These are phyloP conservation scores for Themeda triandra DNA, from an alignment of 176 grass and related monocot genomes.

Conservation along the genomic window DNA sequence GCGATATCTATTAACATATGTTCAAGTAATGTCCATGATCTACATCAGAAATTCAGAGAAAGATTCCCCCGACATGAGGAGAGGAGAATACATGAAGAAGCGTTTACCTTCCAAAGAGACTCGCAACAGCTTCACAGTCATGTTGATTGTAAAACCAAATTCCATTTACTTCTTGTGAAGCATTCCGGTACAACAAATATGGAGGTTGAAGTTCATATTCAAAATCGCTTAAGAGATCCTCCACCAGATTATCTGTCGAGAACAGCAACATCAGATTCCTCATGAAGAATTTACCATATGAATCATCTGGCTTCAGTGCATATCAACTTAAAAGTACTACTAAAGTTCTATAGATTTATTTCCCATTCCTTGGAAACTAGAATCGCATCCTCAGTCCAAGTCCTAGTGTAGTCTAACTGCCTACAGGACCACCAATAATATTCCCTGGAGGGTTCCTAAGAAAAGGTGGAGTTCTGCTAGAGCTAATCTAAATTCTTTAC, in stretches of 20 bases:
- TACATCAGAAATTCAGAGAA: background rate
- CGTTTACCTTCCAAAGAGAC: conserved; percentile 69
- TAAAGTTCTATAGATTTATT: background rate
- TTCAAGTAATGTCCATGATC: background rate
- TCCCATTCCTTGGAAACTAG: background rate
- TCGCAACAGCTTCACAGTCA: conserved; percentile 76
- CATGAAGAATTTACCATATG: background rate
- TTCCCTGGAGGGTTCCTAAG: background rate
- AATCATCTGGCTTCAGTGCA: background rate
- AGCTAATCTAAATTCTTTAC: background rate
- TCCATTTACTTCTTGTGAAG: conserved; percentile 82
- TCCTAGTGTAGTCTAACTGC: background rate
- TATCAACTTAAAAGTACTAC: background rate
- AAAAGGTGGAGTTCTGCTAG: background rate
- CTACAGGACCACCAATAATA: background rate
- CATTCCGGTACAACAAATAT: conserved; percentile 87
- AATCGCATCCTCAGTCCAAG: background rate
- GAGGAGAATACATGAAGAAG: background rate
- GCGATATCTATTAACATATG: background rate
- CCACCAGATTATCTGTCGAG: conserved; percentile 87
- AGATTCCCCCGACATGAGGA: background rate
- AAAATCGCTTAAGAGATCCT: conserved; percentile 92
- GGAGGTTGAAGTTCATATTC: conserved; percentile 93
- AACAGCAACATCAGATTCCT: background rate
- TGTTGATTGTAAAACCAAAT: conserved; percentile 95